These are phyloP conservation scores for Neonectria punicea DNA, from an alignment of 2,329 filamentous ascomycete species.

Conservation along the genomic window DNA sequence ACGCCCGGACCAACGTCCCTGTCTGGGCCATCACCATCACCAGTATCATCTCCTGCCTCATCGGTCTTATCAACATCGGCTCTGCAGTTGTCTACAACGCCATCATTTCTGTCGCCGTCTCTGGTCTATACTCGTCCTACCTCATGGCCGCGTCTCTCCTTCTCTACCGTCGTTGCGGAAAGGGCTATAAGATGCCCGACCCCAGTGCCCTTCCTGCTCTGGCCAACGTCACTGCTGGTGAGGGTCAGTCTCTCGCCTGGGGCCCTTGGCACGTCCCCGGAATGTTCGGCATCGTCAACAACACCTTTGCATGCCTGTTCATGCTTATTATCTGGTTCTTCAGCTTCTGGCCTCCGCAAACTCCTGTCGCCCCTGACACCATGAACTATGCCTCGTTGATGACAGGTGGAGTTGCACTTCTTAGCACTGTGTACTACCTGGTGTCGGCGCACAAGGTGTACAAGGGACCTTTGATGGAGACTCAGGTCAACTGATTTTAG, in stretches of 20 bases:
- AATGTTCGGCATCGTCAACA: constrained; percentile 62
- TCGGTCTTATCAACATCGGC: constrained; percentile 38
- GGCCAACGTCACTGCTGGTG: constrained; percentile 26
- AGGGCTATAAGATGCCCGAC: constrained; percentile 37
- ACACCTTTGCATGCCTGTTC: constrained; percentile 62
- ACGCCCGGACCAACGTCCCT: constrained; percentile 33
- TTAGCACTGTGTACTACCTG: constrained; percentile 58
- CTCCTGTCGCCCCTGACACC: constrained; percentile 36
- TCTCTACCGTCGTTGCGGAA: constrained; percentile 38
- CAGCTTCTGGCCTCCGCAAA: constrained; percentile 58
- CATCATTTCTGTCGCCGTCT: constrained; percentile 36
- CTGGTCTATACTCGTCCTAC: constrained; percentile 37
- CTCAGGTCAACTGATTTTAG: background rate
- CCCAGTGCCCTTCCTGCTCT: constrained; percentile 31
- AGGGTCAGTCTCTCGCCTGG: constrained; percentile 51
- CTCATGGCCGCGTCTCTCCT: constrained; percentile 35
- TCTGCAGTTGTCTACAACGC: constrained; percentile 38
- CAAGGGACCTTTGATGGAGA: constrained; percentile 52
- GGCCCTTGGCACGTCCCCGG: constrained; percentile 66
- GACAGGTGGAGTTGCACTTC: constrained; percentile 52
- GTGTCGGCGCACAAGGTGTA: constrained; percentile 53
- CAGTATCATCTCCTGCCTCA: constrained; percentile 35
- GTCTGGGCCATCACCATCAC: constrained; percentile 37
- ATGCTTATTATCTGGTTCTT: constrained; percentile 66
- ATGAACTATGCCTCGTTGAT: constrained; percentile 61